These are phyloP conservation scores for Fragaria nilgerrensis DNA, from an alignment of 306 rosid genomes.

Conservation along the genomic window DNA sequence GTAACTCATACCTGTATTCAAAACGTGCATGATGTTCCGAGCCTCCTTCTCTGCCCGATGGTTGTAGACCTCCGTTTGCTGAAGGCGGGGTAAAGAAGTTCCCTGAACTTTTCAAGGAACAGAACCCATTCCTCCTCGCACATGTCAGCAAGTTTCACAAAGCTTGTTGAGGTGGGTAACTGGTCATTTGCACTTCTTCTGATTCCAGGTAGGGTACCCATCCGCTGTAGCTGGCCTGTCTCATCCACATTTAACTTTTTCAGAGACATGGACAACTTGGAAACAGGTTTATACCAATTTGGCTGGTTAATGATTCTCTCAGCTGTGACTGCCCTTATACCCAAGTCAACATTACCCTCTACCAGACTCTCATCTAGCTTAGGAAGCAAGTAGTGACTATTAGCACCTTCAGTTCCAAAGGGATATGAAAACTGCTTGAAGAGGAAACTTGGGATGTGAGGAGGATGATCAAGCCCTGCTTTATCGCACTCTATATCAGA, in stretches of 20 bases:
- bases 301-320: conserved; percentile 21
- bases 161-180: conserved; percentile 44
- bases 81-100: conserved; percentile 55
- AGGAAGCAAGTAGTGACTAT: conserved; percentile 32
- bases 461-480: conserved; percentile 13
- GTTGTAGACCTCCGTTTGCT: conserved; percentile 37
- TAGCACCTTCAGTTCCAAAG: conserved; percentile 30
- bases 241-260: conserved; percentile 27
- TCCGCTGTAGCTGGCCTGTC: conserved; percentile 34
- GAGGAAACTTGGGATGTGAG: neutral
- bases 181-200: conserved; percentile 45
- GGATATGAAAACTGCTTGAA: conserved; percentile 15
- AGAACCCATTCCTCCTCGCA: conserved; percentile 61
- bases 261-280: conserved; percentile 37
- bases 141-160: conserved; percentile 67
- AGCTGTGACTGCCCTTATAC: neutral
- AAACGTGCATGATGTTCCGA: conserved; percentile 68
- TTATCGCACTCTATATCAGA: conserved; percentile 53
- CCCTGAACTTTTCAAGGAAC: conserved; percentile 60
- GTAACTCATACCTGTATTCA: conserved; percentile 14
- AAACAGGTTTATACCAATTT: conserved; percentile 22
- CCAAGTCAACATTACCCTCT: conserved; percentile 25
- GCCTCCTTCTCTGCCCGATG: conserved; percentile 50
- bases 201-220: conserved; percentile 43
- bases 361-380: conserved; percentile 43